These are phyloP conservation scores for Brassica cretica DNA, from an alignment of 345 rosid genomes.

Conservation along the genomic window DNA sequence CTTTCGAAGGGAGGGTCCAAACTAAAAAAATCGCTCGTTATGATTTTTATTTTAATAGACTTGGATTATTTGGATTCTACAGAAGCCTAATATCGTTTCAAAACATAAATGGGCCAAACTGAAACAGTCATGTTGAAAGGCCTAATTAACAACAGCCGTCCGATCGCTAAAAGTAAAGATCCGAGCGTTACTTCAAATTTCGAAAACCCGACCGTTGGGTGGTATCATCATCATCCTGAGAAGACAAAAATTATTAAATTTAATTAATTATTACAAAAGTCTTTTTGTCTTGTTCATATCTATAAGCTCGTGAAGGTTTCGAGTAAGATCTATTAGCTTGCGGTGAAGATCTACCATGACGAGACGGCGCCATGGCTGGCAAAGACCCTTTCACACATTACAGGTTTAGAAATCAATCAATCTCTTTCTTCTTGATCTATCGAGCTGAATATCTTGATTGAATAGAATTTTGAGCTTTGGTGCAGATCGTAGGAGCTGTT, in stretches of 20 bases:
- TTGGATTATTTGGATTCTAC: not conserved
- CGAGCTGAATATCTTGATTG: slow-evolving; percentile 16
- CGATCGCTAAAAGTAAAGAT: slow-evolving; percentile 27
- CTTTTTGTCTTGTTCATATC: slow-evolving; percentile 10
- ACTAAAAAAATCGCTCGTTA: no score
- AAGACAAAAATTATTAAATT: not conserved
- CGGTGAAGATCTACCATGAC: slow-evolving; percentile 31
- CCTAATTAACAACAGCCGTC: slow-evolving; percentile 7
- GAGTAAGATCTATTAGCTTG: slow-evolving; percentile 1
- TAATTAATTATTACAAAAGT: slow-evolving; percentile 15
- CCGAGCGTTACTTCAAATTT: slow-evolving; percentile 45
- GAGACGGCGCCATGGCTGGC: slow-evolving; percentile 98
- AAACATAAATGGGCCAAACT: slow-evolving; percentile 13
- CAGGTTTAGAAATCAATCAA: slow-evolving; percentile 52
- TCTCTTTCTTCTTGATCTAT: not conserved
- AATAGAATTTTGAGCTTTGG: slow-evolving; percentile 19
- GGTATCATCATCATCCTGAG: not conserved
- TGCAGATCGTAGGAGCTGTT: slow-evolving; percentile 84
- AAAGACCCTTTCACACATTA: slow-evolving; percentile 80
- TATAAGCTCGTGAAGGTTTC: slow-evolving; percentile 20
- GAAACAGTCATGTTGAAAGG: not conserved
- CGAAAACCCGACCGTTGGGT: slow-evolving; percentile 45
- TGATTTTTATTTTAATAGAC: not conserved
- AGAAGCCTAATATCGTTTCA: not conserved
- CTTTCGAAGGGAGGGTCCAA: no score